phyloP scores from a whole-genome alignment of 1,139 yeast genomes.

The Kurtzmaniella quercitrusa region DNA sequence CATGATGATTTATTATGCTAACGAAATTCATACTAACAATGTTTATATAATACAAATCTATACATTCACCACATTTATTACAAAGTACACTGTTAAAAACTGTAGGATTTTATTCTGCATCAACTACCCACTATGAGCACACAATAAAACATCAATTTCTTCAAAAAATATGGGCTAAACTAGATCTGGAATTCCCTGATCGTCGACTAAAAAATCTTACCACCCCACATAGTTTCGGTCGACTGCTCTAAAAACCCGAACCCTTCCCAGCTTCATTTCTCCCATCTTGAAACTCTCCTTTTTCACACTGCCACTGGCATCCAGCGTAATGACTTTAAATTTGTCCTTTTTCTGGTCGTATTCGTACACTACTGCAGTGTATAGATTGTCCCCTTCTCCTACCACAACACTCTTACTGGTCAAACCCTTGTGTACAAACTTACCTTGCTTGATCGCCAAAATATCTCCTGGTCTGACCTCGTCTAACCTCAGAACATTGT shows the following conservation, averaged over 20 bases:
- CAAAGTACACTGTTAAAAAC: too few species aligned
- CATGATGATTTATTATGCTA: too few species aligned
- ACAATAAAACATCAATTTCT: too few species aligned
- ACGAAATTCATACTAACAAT: too few species aligned
- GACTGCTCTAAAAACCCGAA: slow-evolving; percentile 67
- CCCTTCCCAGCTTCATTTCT: slow-evolving; percentile 75
- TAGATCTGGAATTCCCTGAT: too few species aligned
- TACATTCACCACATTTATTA: too few species aligned
- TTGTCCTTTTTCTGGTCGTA: slow-evolving; percentile 75
- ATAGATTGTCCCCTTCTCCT: slow-evolving; percentile 31
- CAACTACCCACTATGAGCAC: too few species aligned
- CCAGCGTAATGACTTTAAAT: slow-evolving; percentile 67
- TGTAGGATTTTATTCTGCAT: too few species aligned
- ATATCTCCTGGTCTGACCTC: slow-evolving; percentile 74
- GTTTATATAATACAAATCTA: too few species aligned
- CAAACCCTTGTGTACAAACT: slow-evolving; percentile 64
- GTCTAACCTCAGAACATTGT: slow-evolving; percentile 48
- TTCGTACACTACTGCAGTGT: slow-evolving; percentile 49
- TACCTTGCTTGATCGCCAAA: slow-evolving; percentile 59
- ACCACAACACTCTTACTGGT: slow-evolving; percentile 35
- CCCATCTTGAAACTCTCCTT: slow-evolving; percentile 62
- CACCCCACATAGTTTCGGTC: slow-evolving; percentile 7
- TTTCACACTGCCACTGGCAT: slow-evolving; percentile 49
- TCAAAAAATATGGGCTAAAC: too few species aligned
- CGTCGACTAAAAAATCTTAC: neutral